Evolutionary conservation across 1,284 basidiomycete species (phyloP).

Genomic region (Clitocybe nebularis): DNA sequence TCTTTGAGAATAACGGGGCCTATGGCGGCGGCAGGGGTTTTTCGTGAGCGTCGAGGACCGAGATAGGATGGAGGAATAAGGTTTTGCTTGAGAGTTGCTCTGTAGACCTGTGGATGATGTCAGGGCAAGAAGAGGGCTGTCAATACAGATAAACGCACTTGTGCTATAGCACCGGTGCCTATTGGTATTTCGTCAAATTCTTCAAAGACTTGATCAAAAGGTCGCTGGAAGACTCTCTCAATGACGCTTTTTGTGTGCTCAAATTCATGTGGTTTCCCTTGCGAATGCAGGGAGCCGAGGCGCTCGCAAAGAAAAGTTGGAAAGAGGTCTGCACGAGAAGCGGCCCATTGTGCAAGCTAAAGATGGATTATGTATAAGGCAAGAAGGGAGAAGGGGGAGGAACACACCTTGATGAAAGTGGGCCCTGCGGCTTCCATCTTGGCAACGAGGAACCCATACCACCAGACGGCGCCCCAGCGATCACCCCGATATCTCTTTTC

Average conservation of each 20-base stretch:
- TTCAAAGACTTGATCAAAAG: slow-evolving; percentile 90
- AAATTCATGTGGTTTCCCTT: slow-evolving; percentile 81
- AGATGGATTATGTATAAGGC: slow-evolving; percentile 12
- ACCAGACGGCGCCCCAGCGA: slow-evolving; percentile 88
- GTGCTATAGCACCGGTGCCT: slow-evolving; percentile 97
- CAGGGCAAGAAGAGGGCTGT: background rate
- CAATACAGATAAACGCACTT: no score
- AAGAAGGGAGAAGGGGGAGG: slow-evolving; percentile 9
- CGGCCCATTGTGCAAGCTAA: slow-evolving; percentile 97
- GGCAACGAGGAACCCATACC: slow-evolving; percentile 86
- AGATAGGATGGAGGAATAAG: slow-evolving; percentile 82
- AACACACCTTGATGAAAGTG: slow-evolving; percentile 89
- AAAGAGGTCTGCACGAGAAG: slow-evolving; percentile 92
- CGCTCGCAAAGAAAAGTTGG: slow-evolving; percentile 87
- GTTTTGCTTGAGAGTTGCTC: slow-evolving; percentile 79
- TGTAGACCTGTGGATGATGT: slow-evolving; percentile 63
- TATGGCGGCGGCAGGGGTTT: slow-evolving; percentile 43
- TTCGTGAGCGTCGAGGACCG: slow-evolving; percentile 57
- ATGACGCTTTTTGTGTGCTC: slow-evolving; percentile 81
- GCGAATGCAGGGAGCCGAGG: slow-evolving; percentile 88
- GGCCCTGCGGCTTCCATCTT: slow-evolving; percentile 96
- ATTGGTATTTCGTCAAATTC: slow-evolving; percentile 87
- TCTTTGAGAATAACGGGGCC: slow-evolving; percentile 55
- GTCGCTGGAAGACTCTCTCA: slow-evolving; percentile 78
- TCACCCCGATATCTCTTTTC: slow-evolving; percentile 58